Base-by-base conservation (phyloP, 2,329 filamentous ascomycete species). In the Verticillium longisporum region DNA sequence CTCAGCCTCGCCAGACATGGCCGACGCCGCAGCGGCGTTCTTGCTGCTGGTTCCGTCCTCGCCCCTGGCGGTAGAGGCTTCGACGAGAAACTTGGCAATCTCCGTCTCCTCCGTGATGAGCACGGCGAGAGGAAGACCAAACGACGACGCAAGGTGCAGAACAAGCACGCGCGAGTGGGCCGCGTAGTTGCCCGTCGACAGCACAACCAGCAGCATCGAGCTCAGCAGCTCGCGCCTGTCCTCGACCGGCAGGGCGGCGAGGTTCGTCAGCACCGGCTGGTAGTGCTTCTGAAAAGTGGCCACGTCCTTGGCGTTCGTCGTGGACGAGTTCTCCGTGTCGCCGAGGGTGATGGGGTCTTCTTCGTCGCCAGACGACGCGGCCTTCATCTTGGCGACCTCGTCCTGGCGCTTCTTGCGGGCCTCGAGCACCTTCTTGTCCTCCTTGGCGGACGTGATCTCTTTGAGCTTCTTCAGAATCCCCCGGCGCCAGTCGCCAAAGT, bases 401-500 rank as follows among this genome's bases (percentile, higher is more conserved):
- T 79, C 77, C 15, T 72, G 73, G 53, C 80, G 78, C 67, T 75
- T 76, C 58, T 75, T 74, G 26, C 82, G 75, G 65, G 81, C 79
- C 14, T 75, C 77, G 54, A 76, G 66, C 57, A 82, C 78, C 68
- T 78, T 78, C 62, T 72, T 72, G 37, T 78, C 78, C 60, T 83
- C 81, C 11, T 79, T 73, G 2, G 78, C 75, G 13, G 83, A 78
- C 13, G 87, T 75, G 3, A 92, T 83, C 66, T 94, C 88, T 56
- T 86, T 87, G 1, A 96, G 79, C 55, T 88, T 84, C 18, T 81
- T 75, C n/a, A 92, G 78, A 1, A 94, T 87, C 36, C 85, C 82
- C 32, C 85, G 82, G 62, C 87, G 81, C 93, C 92, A 97, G n/a
- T 86, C 83, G 64, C 92, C 86, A 68, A 93, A 91, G 68, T 90